phyloP scores from a whole-genome alignment of 164 flowering plant species.

The Houttuynia cordata region DNA sequence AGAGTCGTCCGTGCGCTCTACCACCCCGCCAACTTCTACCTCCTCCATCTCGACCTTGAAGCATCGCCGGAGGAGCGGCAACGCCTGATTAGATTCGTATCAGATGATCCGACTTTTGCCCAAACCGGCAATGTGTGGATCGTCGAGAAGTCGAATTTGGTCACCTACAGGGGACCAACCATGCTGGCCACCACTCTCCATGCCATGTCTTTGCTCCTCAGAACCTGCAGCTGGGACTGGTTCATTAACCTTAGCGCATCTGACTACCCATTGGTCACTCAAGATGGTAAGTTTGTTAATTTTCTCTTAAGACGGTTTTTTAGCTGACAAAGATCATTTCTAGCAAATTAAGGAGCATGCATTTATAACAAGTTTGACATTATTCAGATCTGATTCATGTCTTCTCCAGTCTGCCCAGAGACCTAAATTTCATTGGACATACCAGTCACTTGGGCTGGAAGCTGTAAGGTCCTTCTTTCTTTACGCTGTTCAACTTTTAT shows the following conservation, averaged over 20 bases:
- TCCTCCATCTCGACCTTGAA: conserved; percentile 60
- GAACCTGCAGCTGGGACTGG: conserved; percentile 83
- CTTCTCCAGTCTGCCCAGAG: conserved; percentile 65
- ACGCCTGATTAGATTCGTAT: conserved; percentile 38
- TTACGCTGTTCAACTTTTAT: not conserved
- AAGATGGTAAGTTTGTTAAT: conserved; percentile 52
- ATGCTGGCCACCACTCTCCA: conserved; percentile 89
- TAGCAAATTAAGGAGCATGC: too few relatives aligned
- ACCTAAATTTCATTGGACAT: conserved; percentile 84
- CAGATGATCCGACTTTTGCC: conserved; percentile 30
- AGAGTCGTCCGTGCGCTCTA: conserved; percentile 50
- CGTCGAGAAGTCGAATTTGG: conserved; percentile 60
- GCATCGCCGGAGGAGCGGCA: conserved; percentile 43
- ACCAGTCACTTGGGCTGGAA: conserved; percentile 82
- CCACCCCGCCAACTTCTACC: conserved; percentile 76
- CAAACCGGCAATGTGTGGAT: conserved; percentile 68
- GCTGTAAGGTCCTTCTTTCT: conserved; percentile 32
- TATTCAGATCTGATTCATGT: conserved; percentile 73
- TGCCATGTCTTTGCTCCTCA: conserved; percentile 62
- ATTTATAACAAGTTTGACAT: not conserved
- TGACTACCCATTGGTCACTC: conserved; percentile 87
- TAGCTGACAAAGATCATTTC: too few relatives aligned
- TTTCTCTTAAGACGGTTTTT: not conserved
- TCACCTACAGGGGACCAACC: conserved; percentile 91
- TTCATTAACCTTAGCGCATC: conserved; percentile 96